Percentiles rank a stretch among this genome's conserved stretches.
Evolutionary conservation across 2,329 filamentous ascomycete species (phyloP).

Genomic region (Microcyclosporella mali): DNA sequence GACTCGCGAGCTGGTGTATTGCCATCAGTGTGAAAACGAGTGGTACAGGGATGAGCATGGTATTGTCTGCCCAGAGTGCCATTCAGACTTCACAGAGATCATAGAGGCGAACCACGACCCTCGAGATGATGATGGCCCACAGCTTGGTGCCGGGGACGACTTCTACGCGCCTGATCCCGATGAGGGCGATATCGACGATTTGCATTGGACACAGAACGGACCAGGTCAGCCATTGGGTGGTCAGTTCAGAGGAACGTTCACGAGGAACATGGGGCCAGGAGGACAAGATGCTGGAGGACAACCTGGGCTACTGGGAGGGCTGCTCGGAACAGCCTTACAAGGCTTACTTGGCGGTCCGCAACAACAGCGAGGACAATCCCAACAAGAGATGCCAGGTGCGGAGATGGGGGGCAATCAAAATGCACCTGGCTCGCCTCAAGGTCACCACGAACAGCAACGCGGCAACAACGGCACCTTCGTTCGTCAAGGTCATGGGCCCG

Average conservation of each 20-base stretch:
- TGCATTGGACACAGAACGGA: conserved; percentile 27
- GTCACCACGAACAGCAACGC: conserved; percentile 8
- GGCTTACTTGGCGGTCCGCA: conserved; percentile 18
- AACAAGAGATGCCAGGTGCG: conserved; percentile 7
- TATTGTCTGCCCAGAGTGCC: conserved; percentile 70
- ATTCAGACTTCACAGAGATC: conserved; percentile 76
- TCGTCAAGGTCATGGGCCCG: conserved; percentile 21
- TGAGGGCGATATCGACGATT: conserved; percentile 37
- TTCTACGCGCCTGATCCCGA: conserved; percentile 42
- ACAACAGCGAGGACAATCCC: conserved; percentile 15
- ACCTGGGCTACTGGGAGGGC: conserved; percentile 37
- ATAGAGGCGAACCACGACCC: conserved; percentile 58
- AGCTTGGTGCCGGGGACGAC: conserved; percentile 20
- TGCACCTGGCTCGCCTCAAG: conserved; percentile 12
- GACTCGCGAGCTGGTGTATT: conserved; percentile 69
- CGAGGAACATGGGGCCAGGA: conserved; percentile 33
- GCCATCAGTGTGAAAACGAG: conserved; percentile 72
- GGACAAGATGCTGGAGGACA: conserved; percentile 18
- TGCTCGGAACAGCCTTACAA: conserved; percentile 19
- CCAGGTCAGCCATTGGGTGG: conserved; percentile 24
- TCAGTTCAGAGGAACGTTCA: conserved; percentile 33
- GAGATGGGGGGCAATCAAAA: conserved; percentile 9
- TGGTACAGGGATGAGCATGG: conserved; percentile 70
- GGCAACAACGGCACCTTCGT: conserved; percentile 8
- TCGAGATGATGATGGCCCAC: conserved; percentile 37